Evolutionary conservation across 2,329 filamentous ascomycete genomes (phyloP), one percentile per base, ranked within the genome.

Genomic region (Epichloe scottii): DNA sequence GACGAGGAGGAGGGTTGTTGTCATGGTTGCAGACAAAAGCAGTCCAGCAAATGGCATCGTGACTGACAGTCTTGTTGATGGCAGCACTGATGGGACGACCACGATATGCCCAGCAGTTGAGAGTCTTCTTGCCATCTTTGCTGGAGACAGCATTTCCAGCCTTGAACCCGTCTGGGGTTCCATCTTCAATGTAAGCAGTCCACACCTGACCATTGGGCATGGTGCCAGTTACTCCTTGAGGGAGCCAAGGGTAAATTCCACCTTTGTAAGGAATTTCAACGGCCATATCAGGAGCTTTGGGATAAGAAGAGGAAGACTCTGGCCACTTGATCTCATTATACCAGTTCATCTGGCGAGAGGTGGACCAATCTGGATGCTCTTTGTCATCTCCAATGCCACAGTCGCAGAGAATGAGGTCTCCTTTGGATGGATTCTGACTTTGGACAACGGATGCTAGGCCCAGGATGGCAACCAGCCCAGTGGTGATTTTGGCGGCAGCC

Each of bases 301-400:
- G 68, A 38, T 68, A 67, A 12, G 60, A 57, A 33, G 63, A 63
- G 38, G 60, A 63, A 33, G 61, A 61, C 4, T 59, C 56, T 14
- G 67, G 63, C 68, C 68, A 71, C 35, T 58, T 51, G 42, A 70
- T 62, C 10, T 68, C 62, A 44, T 65, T 50, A 50, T 71, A 71
- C 69, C 69, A 71, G 54, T 71, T 71, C 58, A 71, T 67, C 56
- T 71, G 68, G 40, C 68, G 68, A 43, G 68, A 71, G 5, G 69
- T 71, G 6, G 68, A 71, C 68, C 68, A 71, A 35, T 59, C 61
- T 10, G 62, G 58, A 40, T 71, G 65, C 6, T 62, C 60, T n/a
- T 63, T 59, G 57, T 71, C 69, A 52, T 69, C 65, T 5, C 69
- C 69, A 50, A 71, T 70, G 33, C 69, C 68, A 50, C 68, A 71